Conservation (phyloP, 225 moss, liverwort and hornwort genomes). For the Physcomitrellopsis africana region DNA sequence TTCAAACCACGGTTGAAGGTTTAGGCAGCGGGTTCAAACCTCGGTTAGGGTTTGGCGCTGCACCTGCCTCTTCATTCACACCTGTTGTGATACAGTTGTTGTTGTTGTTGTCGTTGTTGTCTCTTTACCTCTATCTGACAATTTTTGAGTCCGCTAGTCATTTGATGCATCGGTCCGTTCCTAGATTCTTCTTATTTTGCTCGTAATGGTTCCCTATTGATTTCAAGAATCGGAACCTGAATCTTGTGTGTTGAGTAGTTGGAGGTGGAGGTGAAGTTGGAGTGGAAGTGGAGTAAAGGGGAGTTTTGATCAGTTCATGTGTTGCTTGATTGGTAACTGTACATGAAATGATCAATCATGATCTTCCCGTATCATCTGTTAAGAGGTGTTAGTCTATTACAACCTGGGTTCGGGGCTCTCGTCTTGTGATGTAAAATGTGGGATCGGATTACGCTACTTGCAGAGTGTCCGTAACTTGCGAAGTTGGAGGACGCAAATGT, state of each 20-base stretch:
- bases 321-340: background rate
- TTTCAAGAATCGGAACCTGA: background rate
- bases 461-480: background rate
- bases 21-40: background rate
- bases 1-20: background rate
- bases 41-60: background rate
- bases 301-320: background rate
- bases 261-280: too few species aligned
- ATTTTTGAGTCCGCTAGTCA: background rate
- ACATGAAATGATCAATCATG: conserved; percentile 27
- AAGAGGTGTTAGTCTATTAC: conserved; percentile 27
- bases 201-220: too few species aligned
- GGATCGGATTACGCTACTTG: conserved; percentile 14
- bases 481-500: background rate
- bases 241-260: background rate
- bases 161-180: background rate
- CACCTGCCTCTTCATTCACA: background rate
- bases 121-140: background rate
- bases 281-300: background rate
- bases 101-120: background rate
- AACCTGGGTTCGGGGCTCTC: background rate
- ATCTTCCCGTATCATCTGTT: conserved; percentile 47
- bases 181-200: background rate
- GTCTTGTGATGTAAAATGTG: background rate
- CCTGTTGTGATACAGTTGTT: background rate